Conservation (phyloP, 257 asterid species). For the Ajuga chamaepitys region DNA sequence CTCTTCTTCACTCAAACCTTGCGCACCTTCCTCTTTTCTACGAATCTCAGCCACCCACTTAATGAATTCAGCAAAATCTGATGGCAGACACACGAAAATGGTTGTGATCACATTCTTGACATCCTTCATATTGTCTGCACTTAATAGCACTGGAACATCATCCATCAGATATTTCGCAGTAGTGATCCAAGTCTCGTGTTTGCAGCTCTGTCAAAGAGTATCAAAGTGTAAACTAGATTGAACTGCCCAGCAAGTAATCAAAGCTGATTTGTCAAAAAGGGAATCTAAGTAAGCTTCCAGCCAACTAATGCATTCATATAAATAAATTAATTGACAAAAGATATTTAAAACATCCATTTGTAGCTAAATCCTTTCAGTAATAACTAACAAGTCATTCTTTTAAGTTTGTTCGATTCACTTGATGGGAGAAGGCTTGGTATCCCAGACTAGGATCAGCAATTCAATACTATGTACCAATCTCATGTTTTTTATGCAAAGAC, state of each 20-base stretch:
- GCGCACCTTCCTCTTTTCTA: slow-evolving; percentile 60
- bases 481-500: no score
- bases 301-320: background rate
- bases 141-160: slow-evolving; percentile 69
- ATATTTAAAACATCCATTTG: background rate
- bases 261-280: background rate
- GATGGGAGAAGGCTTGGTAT: no score
- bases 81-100: slow-evolving; percentile 64
- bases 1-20: slow-evolving; percentile 78
- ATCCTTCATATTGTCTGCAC: slow-evolving; percentile 48
- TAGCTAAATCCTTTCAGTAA: background rate
- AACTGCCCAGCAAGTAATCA: background rate
- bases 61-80: slow-evolving; percentile 71
- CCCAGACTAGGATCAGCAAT: no score
- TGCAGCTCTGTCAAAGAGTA: slow-evolving; percentile 68
- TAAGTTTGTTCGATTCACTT: no score
- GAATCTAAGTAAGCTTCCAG: background rate
- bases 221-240: slow-evolving; percentile 11
- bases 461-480: no score
- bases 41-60: slow-evolving; percentile 94
- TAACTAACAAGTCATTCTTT: background rate
- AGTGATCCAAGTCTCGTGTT: slow-evolving; percentile 84
- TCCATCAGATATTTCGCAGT: slow-evolving; percentile 77
- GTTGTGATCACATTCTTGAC: slow-evolving; percentile 49
- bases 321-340: background rate